A percentile compares a stretch with the other conserved stretches of the same genome.
phyloP scores from a whole-genome alignment of 2,329 filamentous ascomycete species.

The Colletotrichum shisoi region DNA sequence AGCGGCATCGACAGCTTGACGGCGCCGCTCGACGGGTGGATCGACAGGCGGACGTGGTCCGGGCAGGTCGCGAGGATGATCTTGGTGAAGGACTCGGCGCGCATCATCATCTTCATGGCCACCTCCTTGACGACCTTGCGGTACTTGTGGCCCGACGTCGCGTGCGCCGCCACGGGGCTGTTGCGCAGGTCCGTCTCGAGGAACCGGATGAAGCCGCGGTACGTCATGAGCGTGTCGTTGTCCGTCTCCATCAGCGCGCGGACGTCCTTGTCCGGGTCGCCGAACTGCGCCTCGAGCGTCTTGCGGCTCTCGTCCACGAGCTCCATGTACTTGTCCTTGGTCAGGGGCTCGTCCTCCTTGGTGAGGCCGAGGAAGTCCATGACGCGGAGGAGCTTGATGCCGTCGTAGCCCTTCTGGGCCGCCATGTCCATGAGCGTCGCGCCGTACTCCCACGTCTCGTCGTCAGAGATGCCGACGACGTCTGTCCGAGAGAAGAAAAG shows the following conservation, averaged over 20 bases:
- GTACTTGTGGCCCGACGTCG: slow-evolving; percentile 38
- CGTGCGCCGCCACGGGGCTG: slow-evolving; percentile 33
- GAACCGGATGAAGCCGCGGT: slow-evolving; percentile 41
- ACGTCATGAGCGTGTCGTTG: slow-evolving; percentile 40
- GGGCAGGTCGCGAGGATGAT: slow-evolving; percentile 38
- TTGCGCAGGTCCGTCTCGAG: slow-evolving; percentile 35
- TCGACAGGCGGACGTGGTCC: slow-evolving; percentile 40
- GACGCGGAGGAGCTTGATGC: slow-evolving; percentile 50
- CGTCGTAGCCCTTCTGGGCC: slow-evolving; percentile 44
- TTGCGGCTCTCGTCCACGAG: slow-evolving; percentile 30
- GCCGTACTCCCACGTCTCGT: slow-evolving; percentile 53
- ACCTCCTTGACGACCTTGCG: slow-evolving; percentile 39
- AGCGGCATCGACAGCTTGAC: slow-evolving; percentile 41
- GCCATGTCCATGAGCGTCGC: slow-evolving; percentile 50
- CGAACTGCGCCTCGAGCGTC: slow-evolving; percentile 35
- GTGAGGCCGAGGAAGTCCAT: slow-evolving; percentile 47
- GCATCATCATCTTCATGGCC: slow-evolving; percentile 40
- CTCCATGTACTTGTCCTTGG: slow-evolving; percentile 34
- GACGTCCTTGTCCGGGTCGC: slow-evolving; percentile 33
- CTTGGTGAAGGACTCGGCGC: slow-evolving; percentile 39
- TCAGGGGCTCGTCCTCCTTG: slow-evolving; percentile 34
- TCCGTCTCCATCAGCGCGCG: slow-evolving; percentile 39
- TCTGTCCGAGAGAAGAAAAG: slow-evolving; percentile 45
- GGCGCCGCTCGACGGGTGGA: slow-evolving; percentile 39
- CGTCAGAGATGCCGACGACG: slow-evolving; percentile 52